phyloP scores from a whole-genome alignment of 441 rosid genomes.

The Adansonia grandidieri region DNA sequence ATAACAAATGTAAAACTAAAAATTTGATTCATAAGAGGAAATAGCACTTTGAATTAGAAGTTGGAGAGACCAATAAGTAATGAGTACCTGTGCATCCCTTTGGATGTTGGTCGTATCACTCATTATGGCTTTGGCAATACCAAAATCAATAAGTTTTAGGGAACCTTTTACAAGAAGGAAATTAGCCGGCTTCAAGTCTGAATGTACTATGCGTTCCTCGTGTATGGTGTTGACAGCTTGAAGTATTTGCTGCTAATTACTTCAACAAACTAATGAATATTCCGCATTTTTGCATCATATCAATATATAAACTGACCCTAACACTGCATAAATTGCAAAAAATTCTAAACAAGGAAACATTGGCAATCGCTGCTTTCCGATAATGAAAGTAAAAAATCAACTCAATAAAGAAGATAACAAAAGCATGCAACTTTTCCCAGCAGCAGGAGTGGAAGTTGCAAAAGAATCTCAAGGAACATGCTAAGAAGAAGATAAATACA shows the following conservation, averaged over 20 bases:
- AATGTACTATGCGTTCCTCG: constrained; percentile 95
- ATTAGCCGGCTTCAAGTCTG: constrained; percentile 98
- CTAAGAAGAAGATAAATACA: not conserved
- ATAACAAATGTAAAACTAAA: not conserved
- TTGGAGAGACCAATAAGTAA: not conserved
- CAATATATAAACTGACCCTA: not conserved
- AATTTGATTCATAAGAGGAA: not conserved
- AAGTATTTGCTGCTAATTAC: constrained; percentile 86
- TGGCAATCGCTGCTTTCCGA: not conserved
- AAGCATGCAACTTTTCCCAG: not conserved
- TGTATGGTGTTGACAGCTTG: constrained; percentile 97
- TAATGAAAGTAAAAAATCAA: not conserved
- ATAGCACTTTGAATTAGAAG: not conserved
- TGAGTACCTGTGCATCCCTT: constrained; percentile 93
- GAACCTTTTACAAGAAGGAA: constrained; percentile 96
- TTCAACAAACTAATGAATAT: constrained; percentile 32
- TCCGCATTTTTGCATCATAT: constrained; percentile 2
- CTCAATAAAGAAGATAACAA: not conserved
- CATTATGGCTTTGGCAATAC: constrained; percentile 96
- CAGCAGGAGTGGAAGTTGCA: not conserved
- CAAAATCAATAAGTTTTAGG: constrained; percentile 95
- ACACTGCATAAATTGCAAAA: not conserved
- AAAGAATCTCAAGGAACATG: not conserved
- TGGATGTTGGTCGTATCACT: constrained; percentile 96
- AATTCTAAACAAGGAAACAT: not conserved